Evolutionary conservation across 1,139 yeast species (phyloP), one percentile per base, ranked within the genome.

Genomic region (Kurtzmaniella quercitrusa): DNA sequence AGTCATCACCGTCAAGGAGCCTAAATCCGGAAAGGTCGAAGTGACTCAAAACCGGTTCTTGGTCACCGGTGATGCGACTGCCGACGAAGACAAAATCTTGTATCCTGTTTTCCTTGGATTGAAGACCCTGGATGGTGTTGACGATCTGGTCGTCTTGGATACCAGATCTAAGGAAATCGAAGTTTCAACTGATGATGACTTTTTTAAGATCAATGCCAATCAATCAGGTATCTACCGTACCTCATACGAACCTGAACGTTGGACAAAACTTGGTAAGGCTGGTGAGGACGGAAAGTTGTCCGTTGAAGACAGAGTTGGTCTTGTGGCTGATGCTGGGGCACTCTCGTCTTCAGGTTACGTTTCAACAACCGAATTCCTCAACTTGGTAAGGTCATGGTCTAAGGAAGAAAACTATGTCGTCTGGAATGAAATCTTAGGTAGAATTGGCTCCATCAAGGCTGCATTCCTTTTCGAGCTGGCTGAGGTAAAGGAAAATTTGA

Each of bases 21-120:
- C 33, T 34, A 48, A 39, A 2, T 41, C 43, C 6, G 56, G 52
- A 16, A 42, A 55, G 23, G 61, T 75, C 36, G 57, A 56, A 11
- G 56, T 81, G 37, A 60, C 70, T 9, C 89, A 82, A 60, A 61
- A 69, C 48, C 69, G 88, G 52, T 82, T 74, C 61, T 62, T 82
- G 44, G 64, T 76, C 14, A 66, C 78, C 16, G 84, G 82, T 33
- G 85, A 80, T 53, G 77, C 70, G 22, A 62, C 59, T 36, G 62
- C 68, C 1, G 77, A 48, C 49, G 78, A 72, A 50, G 74, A 72
- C 52, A 45, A 61, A 44, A 73, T 82, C 11, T 63, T 89, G 45
- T 93, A 84, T 63, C 97, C 98, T 33, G 86, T 89, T 28, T 88
- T 88, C 65, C 74, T 93, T 52, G 85, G 86, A 6, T 70, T 91